Base-by-base conservation (phyloP, 768 basidiomycete genomes). In the Glaciozyma antarctica region DNA sequence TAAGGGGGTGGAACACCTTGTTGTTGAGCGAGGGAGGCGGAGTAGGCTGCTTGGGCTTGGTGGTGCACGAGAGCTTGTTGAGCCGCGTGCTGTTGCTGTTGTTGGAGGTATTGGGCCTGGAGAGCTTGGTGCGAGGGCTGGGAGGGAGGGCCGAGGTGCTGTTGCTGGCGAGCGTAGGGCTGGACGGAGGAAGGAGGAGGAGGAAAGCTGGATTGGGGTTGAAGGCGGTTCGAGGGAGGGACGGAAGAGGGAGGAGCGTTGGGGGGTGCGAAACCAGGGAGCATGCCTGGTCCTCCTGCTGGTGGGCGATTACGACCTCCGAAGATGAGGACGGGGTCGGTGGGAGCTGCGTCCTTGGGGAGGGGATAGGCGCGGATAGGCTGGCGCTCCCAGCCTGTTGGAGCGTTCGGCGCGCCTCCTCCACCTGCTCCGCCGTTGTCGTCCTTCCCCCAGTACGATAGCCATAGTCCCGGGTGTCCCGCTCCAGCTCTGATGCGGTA, bases 361-460 rank as follows among this genome's bases (percentile, higher is more conserved):
- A 73, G 62, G 5, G 72, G 72, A 41, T 71, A 73, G 32, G 9
- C 17, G 13, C 72, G 53, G 0, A 59, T 66, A 5, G 68, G 67
- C 19, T 57, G 26, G 9, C 53, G 24, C 49, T 68, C 72, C 72
- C 72, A 73, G 0, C 68, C 70, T 0, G 41, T 17, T 32, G 66
- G 70, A 3, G 70, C 68, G 13, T 12, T 12, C 28, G 48, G 67
- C 9, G 58, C 55, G 9, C 38, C 41, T 13, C 61, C 61, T 7
- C 38, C 16, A 0, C 68, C 65, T 2, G 44, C 21, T 6, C 69
- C 65, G n/a, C 69, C 65, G 12, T 32, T 24, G 16, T 62, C 64
- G 57, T 73, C 63, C n/a, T 30, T 57, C 0, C 70, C 70, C 68
- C 68, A 73, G 57, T 52, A 73, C 49, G 62, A 62, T 56, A 73